These are phyloP conservation scores for Boletus rubropictus DNA, from an alignment of 768 basidiomycete genomes.

Conservation along the genomic window DNA sequence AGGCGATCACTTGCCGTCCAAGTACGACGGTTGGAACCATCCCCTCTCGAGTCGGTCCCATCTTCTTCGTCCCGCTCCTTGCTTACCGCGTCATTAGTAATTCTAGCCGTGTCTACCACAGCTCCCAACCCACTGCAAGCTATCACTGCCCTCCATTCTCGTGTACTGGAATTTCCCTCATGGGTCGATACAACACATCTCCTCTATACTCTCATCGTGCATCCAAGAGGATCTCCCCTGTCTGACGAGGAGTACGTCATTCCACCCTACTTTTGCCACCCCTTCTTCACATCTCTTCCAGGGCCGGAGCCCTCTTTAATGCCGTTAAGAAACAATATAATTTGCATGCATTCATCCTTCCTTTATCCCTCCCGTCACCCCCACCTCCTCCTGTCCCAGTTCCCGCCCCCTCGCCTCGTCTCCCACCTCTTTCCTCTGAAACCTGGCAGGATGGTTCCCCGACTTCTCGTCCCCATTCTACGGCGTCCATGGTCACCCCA, in stretches of 20 bases:
- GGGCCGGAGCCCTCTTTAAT: conserved; percentile 74
- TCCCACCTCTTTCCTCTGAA: conserved; percentile 45
- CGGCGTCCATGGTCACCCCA: neutral
- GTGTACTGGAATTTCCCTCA: conserved; percentile 59
- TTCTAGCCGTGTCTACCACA: conserved; percentile 77
- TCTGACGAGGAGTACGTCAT: conserved; percentile 72
- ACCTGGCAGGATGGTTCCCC: conserved; percentile 18
- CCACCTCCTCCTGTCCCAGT: conserved; percentile 64
- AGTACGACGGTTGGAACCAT: conserved; percentile 80
- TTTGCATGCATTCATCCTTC: conserved; percentile 66
- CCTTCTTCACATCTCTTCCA: conserved; percentile 27
- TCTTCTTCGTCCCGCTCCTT: conserved; percentile 7
- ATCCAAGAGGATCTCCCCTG: conserved; percentile 61
- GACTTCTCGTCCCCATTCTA: neutral
- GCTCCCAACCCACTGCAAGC: conserved; percentile 78
- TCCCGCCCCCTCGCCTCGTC: conserved; percentile 57
- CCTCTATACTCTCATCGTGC: conserved; percentile 72
- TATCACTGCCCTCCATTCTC: conserved; percentile 67
- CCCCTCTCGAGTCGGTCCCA: conserved; percentile 64
- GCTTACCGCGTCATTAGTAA: conserved; percentile 44
- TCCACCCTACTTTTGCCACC: conserved; percentile 1
- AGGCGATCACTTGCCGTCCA: conserved; percentile 69
- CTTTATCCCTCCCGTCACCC: conserved; percentile 54
- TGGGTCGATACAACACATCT: conserved; percentile 77
- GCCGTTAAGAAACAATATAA: conserved; percentile 86